Evolutionary conservation across 2,329 filamentous ascomycete species (phyloP).

Genomic region (Cladosporium sp.): DNA sequence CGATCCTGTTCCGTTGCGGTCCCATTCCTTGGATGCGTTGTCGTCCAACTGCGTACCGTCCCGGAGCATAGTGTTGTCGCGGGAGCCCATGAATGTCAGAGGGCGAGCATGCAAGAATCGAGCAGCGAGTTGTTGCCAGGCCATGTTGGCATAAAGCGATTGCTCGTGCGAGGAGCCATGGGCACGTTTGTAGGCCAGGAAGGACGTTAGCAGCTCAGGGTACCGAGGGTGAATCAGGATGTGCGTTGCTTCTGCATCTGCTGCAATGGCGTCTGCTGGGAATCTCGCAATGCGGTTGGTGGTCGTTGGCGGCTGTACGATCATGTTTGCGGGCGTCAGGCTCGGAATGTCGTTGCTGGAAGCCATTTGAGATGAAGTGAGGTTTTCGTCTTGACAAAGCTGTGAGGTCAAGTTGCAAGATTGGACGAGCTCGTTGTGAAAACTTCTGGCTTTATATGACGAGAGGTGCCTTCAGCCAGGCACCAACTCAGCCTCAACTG

Average conservation of each 20-base stretch:
- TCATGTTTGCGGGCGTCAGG: background rate
- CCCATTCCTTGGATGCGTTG: conserved; percentile 21
- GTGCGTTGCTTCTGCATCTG: conserved; percentile 23
- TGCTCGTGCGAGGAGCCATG: conserved; percentile 27
- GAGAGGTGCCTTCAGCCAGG: background rate
- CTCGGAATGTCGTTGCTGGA: background rate
- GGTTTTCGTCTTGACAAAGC: no score
- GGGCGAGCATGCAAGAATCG: conserved; percentile 30
- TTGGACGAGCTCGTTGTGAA: no score
- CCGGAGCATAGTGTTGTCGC: conserved; percentile 28
- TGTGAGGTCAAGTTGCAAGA: no score
- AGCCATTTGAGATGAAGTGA: background rate
- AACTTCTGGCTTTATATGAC: no score
- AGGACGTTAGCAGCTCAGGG: conserved; percentile 22
- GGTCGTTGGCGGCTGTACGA: conserved; percentile 20
- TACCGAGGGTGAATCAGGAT: conserved; percentile 29
- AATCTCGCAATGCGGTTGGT: conserved; percentile 26
- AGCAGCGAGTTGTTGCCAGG: conserved; percentile 20
- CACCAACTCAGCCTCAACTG: background rate
- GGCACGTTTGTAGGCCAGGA: conserved; percentile 28
- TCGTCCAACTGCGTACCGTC: conserved; percentile 17
- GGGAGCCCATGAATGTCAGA: conserved; percentile 25
- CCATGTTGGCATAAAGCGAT: conserved; percentile 23
- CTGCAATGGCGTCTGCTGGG: conserved; percentile 14
- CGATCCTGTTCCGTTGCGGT: conserved; percentile 23